A percentile compares a stretch with the other conserved stretches of the same genome.
Evolutionary conservation across 139 green algal genomes (phyloP).

Genomic region (Mesotaenium endlicherianum): DNA sequence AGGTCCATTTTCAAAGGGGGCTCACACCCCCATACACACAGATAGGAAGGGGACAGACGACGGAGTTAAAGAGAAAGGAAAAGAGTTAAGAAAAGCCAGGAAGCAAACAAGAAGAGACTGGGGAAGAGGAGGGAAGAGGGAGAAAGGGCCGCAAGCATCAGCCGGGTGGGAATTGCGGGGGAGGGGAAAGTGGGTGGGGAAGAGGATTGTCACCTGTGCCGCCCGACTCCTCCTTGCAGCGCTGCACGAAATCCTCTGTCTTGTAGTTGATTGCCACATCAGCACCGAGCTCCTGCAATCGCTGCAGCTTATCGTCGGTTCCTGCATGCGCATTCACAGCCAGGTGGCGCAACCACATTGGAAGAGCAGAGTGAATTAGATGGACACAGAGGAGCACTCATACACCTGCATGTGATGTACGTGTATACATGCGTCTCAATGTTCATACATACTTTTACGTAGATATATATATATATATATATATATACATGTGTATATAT

Average conservation of each 20-base stretch:
- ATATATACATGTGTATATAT: too few species aligned
- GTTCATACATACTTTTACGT: not conserved
- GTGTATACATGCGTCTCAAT: not conserved
- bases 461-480: not conserved
- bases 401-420: not conserved
- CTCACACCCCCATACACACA: too few species aligned
- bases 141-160: too few species aligned
- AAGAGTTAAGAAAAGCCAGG: too few species aligned
- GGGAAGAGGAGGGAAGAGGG: too few species aligned
- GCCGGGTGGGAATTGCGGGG: too few species aligned
- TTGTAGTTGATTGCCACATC: conserved; percentile 29
- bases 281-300: conserved; percentile 18
- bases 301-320: conserved; percentile 8
- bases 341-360: too few species aligned
- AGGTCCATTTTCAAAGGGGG: too few species aligned
- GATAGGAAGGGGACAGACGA: too few species aligned
- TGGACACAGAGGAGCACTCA: not conserved
- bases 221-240: conserved; percentile 15
- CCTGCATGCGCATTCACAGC: conserved; percentile 19
- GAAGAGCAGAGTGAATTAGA: not conserved
- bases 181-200: too few species aligned
- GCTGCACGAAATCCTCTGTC: conserved; percentile 11
- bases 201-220: conserved; percentile 35
- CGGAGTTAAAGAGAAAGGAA: too few species aligned
- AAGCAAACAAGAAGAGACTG: too few species aligned